Evolutionary conservation across 208 protist genomes (phyloP).

Genomic region (Crithidia brevicula): DNA sequence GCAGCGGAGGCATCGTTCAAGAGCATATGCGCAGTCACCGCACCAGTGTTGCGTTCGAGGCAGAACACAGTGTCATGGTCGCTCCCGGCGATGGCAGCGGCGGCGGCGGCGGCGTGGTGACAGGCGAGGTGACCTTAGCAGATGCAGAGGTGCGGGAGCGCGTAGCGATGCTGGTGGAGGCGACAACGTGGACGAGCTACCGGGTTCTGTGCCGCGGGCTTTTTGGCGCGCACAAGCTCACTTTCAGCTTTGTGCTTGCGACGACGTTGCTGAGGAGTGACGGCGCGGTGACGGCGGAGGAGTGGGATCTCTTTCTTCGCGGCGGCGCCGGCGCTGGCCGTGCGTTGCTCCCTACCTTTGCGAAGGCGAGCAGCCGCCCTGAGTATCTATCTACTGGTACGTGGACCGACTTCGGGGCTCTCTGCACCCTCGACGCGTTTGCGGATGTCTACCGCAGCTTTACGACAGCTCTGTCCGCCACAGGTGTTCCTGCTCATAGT

Average conservation of each 20-base stretch:
- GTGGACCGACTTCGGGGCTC: constrained; percentile 93
- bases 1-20: background rate
- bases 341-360: constrained; percentile 31
- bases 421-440: constrained; percentile 87
- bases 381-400: constrained; percentile 89
- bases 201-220: constrained; percentile 94
- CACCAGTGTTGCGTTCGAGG: constrained; percentile 1
- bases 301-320: constrained; percentile 90
- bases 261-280: constrained; percentile 75
- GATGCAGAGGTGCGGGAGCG: constrained; percentile 54
- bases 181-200: constrained; percentile 88
- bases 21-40: background rate
- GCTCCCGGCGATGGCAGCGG: background rate
- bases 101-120: background rate
- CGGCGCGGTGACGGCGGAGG: constrained; percentile 56
- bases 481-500: background rate
- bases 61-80: background rate
- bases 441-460: constrained; percentile 79
- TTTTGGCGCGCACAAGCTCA: constrained; percentile 94
- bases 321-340: constrained; percentile 72
- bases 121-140: constrained; percentile 13
- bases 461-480: constrained; percentile 19
- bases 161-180: constrained; percentile 76
- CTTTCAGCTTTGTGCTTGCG: constrained; percentile 94
- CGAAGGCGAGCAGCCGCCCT: constrained; percentile 43